Conservation (phyloP, 1,139 yeast genomes). For the Yarrowia galli region DNA sequence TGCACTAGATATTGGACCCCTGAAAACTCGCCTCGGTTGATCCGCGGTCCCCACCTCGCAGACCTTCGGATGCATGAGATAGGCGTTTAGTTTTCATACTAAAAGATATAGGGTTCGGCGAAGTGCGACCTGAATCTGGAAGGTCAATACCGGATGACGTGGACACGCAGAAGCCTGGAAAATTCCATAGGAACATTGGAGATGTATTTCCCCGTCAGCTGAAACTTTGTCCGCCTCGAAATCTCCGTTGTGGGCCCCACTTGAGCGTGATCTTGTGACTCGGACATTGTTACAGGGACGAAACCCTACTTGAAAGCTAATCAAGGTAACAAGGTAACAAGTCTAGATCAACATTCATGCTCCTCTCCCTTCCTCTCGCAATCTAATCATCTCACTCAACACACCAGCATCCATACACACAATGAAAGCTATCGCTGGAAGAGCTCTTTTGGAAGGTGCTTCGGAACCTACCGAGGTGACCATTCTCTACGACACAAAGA, state of each 20-base stretch:
- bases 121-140: not conserved
- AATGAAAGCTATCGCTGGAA: constrained; percentile 35
- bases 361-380: not conserved
- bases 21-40: not conserved
- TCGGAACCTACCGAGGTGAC: constrained; percentile 28
- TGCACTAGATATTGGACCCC: not conserved
- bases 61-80: constrained; percentile 9
- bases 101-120: not conserved
- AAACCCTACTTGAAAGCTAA: constrained; percentile 7
- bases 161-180: not conserved
- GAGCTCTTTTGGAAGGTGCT: constrained; percentile 33
- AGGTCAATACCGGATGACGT: not conserved
- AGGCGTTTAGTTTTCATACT: constrained; percentile 22
- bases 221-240: not conserved
- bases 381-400: not conserved
- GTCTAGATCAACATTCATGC: constrained; percentile 1
- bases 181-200: too few species aligned
- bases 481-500: constrained; percentile 21
- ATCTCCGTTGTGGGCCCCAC: not conserved
- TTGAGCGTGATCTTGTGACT: not conserved
- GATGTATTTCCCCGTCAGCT: not conserved
- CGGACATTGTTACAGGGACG: not conserved
- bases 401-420: not conserved
- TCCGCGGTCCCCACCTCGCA: constrained; percentile 1
- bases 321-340: not conserved